Evolutionary conservation across 805 yeast genomes (phyloP).

Genomic region (Saccharomycopsis sp.): DNA sequence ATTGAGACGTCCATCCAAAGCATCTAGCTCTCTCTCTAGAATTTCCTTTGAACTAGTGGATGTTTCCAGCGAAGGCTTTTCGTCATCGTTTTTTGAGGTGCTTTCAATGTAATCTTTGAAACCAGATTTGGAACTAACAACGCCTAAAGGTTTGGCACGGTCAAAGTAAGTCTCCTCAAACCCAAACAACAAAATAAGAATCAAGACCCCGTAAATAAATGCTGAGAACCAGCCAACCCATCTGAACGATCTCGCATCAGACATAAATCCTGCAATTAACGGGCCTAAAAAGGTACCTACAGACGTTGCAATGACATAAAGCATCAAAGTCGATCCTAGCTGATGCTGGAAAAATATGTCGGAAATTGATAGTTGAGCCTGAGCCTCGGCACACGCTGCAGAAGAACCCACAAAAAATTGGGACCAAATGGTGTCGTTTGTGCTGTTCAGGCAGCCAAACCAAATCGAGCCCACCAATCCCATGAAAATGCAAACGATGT

Average conservation of each 20-base stretch:
- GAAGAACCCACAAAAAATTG: conserved; percentile 75
- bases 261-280: conserved; percentile 64
- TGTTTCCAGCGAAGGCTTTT: neutral
- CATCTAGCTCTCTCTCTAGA: no score
- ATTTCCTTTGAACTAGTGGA: no score
- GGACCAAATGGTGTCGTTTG: conserved; percentile 66
- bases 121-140: neutral
- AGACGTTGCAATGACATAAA: conserved; percentile 68
- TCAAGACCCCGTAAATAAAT: conserved; percentile 54
- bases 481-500: conserved; percentile 49
- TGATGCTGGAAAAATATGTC: conserved; percentile 78
- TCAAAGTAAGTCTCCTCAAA: conserved; percentile 71
- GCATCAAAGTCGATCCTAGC: conserved; percentile 62
- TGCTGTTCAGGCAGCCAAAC: conserved; percentile 52
- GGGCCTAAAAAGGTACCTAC: conserved; percentile 79
- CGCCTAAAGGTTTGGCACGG: conserved; percentile 35
- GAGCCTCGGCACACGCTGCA: conserved; percentile 73
- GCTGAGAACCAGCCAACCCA: conserved; percentile 73
- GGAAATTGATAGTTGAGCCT: conserved; percentile 58
- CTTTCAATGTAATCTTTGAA: no score
- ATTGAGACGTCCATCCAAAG: conserved; percentile 32
- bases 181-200: conserved; percentile 47
- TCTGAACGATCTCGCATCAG: conserved; percentile 50
- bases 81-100: no score
- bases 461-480: conserved; percentile 65